A percentile compares a stretch with the other conserved stretches of the same genome.
These are phyloP conservation scores for Tricholoma hemisulphureum DNA, from an alignment of 768 basidiomycete genomes.

Conservation along the genomic window DNA sequence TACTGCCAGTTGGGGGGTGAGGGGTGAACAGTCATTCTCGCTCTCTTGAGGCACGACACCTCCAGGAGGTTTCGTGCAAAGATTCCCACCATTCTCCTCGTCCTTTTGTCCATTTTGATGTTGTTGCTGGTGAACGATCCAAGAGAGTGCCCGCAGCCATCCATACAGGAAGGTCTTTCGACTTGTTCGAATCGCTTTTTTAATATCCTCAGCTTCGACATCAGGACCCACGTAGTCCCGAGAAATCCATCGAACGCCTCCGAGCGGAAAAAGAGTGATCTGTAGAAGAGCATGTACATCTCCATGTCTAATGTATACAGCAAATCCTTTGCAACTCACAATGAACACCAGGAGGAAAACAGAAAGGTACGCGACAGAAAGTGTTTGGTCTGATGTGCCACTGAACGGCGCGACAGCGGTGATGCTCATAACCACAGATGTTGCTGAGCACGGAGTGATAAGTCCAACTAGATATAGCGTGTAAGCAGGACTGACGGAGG, in stretches of 20 bases:
- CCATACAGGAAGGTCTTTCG: slow-evolving; percentile 27
- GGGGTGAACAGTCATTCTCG: no score
- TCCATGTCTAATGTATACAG: not conserved
- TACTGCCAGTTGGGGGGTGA: no score
- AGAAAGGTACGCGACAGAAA: slow-evolving; percentile 69
- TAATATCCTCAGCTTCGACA: slow-evolving; percentile 54
- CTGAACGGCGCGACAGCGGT: slow-evolving; percentile 61
- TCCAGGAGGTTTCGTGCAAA: no score
- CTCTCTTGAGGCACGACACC: no score
- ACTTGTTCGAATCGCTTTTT: slow-evolving; percentile 40
- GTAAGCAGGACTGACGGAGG: slow-evolving; percentile 51
- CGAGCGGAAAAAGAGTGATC: slow-evolving; percentile 66
- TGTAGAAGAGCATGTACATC: slow-evolving; percentile 22
- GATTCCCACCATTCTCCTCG: not conserved
- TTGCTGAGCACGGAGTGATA: slow-evolving; percentile 41
- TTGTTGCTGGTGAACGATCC: not conserved
- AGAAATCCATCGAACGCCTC: slow-evolving; percentile 54
- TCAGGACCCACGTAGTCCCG: slow-evolving; percentile 69
- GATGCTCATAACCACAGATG: slow-evolving; percentile 62
- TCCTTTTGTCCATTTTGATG: not conserved
- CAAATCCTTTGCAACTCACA: slow-evolving; percentile 28
- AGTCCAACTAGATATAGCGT: not conserved
- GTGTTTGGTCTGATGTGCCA: slow-evolving; percentile 51
- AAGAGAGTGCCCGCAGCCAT: slow-evolving; percentile 13
- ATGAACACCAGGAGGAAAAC: slow-evolving; percentile 60